Evolutionary conservation across 2,329 filamentous ascomycete species (phyloP), one percentile per base, ranked within the genome.

Genomic region (Aspergillus sp.): DNA sequence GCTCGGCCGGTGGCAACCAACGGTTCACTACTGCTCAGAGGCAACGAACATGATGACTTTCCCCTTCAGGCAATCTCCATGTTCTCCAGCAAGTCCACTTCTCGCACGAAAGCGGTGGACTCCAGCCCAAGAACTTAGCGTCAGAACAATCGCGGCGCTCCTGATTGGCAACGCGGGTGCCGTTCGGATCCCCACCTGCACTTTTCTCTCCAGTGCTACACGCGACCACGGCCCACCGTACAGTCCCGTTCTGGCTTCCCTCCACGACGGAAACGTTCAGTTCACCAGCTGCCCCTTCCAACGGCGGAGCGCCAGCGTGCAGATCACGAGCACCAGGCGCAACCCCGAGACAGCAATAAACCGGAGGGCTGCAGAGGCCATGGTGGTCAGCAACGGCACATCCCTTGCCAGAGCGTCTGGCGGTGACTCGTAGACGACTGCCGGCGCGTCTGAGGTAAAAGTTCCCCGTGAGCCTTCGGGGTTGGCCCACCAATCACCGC

Each of bases 401-500:
- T 51, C 54, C 54, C 54, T 56, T 51, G 54, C 54, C 41, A 56
- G 12, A 37, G 13, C 15, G 17, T 51, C 42, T 42, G 20, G 54
- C 48, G 48, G 53, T 56, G 44, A 56, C 48, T 17, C 15, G 42
- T 34, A 54, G 30, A 17, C 30, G 22, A 3, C 17, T 30, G 27
- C 8, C 54, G 22, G 24, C 39, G 20, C 39, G 54, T 51, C 54
- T 51, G 37, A 46, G 37, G 45, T 55, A 34, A 44, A 56, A 30
- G 39, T 27, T 30, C 27, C 30, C 22, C 15, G 40, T 45, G 30
- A 24, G 54, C 17, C 39, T 45, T 19, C 33, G 33, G 12, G 11
- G 22, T 47, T 59, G 59, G 58, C 49, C 37, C 61, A 64, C 62
- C 60, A 65, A 64, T 64, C 42, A 65, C 13, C 46, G 34, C 30